phyloP scores from a whole-genome alignment of 306 rosid species.

The Quercus wislizeni region DNA sequence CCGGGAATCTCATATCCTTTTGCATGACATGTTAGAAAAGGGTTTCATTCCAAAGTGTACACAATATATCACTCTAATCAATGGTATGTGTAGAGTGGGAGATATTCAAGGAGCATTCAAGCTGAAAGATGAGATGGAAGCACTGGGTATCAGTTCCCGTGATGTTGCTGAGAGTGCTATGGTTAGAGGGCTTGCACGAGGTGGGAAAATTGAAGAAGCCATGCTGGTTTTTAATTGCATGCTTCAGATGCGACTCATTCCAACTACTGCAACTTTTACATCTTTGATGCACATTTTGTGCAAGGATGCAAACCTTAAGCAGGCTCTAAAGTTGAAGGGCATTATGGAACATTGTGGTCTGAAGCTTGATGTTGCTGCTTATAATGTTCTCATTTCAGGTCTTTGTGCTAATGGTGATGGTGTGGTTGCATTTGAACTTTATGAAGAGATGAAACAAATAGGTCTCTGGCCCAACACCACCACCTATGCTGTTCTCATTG shows the following conservation, averaged over 20 bases:
- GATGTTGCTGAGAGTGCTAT: slow-evolving; percentile 71
- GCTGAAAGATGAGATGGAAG: slow-evolving; percentile 60
- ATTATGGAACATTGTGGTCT: slow-evolving; percentile 52
- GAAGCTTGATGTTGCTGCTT: slow-evolving; percentile 58
- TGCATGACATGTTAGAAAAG: slow-evolving; percentile 53
- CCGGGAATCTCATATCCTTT: slow-evolving; percentile 41
- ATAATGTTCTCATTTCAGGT: slow-evolving; percentile 70
- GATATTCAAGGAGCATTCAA: slow-evolving; percentile 57
- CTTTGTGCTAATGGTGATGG: slow-evolving; percentile 60
- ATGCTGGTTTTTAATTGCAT: slow-evolving; percentile 47
- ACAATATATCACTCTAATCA: slow-evolving; percentile 58
- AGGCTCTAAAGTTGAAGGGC: slow-evolving; percentile 52
- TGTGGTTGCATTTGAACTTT: slow-evolving; percentile 57
- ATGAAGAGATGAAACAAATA: slow-evolving; percentile 65
- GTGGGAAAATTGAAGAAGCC: slow-evolving; percentile 59
- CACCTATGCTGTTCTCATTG: slow-evolving; percentile 47
- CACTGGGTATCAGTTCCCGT: slow-evolving; percentile 43
- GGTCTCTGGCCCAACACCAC: slow-evolving; percentile 60
- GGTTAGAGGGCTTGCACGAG: slow-evolving; percentile 62
- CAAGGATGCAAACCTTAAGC: slow-evolving; percentile 51
- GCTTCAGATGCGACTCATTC: slow-evolving; percentile 46
- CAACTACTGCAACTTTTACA: slow-evolving; percentile 74
- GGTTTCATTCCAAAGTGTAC: slow-evolving; percentile 56
- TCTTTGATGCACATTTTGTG: slow-evolving; percentile 64
- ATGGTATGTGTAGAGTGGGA: slow-evolving; percentile 73